Evolutionary conservation across 257 asterid species (phyloP), one percentile per base, ranked within the genome.

Genomic region (Nemophila menziesii): DNA sequence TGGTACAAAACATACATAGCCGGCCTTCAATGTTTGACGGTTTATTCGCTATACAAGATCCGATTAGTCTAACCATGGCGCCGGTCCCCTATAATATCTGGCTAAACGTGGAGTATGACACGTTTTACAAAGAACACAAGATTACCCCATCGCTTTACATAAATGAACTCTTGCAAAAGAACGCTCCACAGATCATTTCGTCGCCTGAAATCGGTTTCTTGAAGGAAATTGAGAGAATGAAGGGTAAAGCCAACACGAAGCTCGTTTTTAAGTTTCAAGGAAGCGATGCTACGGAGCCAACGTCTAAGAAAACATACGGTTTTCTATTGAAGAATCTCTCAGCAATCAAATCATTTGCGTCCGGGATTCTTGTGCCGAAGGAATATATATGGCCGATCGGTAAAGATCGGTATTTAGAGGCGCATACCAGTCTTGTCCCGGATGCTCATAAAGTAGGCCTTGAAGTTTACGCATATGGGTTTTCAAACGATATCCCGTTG

Each of bases 181-280:
- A 44, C 5, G 8, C 54, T 34, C 89, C 90, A 2, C 85, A 69
- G 61, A 81, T 74, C 76, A 66, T 90, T 58, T 90, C 99, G 13
- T 90, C 96, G n/a, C 79, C 96, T 2, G 99, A 90, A 77, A 68
- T 90, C 18, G 94, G 72, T 39, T 85, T 90, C 83, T 67, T 90
- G 86, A 85, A 74, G 60, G 34, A 69, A 16, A 44, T 90, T 1
- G 71, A 62, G 12, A 29, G 12, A 10, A n/a, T n/a, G n/a, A n/a
- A n/a, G n/a, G 64, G 65, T 4, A 50, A 14, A 11, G 51, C 64
- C 20, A 57, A 47, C 18, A 73, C 81, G 4, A 85, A 79, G 68
- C 70, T 81, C 43, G 40, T 85, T 20, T 61, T 85, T 68, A 58
- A 34, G 55, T 66, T 85, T 52, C 71, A 69, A 19, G 69, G 43